These are phyloP conservation scores for Dactylonectria macrodidyma DNA, from an alignment of 2,329 filamentous ascomycete genomes.

Conservation along the genomic window DNA sequence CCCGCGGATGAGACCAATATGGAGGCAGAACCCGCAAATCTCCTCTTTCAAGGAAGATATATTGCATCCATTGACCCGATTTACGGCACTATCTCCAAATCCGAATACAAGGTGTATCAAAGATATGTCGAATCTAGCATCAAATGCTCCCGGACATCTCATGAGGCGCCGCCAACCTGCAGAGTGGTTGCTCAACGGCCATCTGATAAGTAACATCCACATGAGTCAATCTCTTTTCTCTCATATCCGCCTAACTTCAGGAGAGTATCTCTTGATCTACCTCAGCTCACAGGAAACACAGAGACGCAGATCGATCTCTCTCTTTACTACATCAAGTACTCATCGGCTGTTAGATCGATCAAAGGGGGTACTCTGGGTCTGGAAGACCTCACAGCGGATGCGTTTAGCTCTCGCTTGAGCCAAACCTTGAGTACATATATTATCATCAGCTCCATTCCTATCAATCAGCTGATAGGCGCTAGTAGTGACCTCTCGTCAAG, in stretches of 20 bases:
- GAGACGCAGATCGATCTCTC: neutral
- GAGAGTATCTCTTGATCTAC: neutral
- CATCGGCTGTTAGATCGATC: neutral
- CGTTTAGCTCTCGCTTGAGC: neutral
- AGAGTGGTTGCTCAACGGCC: constrained; percentile 17
- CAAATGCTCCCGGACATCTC: constrained; percentile 3
- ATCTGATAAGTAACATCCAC: neutral
- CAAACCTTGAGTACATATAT: neutral
- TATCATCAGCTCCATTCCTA: neutral
- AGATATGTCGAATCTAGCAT: constrained; percentile 30
- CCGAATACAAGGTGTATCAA: constrained; percentile 15
- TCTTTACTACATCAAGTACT: neutral
- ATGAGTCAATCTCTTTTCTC: neutral
- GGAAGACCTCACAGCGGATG: neutral
- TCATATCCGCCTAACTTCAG: neutral
- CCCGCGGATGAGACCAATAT: neutral
- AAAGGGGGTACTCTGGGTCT: neutral
- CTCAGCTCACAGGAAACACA: neutral
- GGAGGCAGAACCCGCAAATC: neutral
- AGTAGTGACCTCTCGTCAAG: neutral
- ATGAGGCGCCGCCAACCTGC: neutral
- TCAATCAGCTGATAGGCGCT: neutral
- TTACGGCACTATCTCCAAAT: neutral
- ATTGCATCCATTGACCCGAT: neutral
- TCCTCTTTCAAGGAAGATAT: neutral